These are phyloP conservation scores for Purpureocillium lavendulum DNA, from an alignment of 2,329 filamentous ascomycete genomes.

Conservation along the genomic window DNA sequence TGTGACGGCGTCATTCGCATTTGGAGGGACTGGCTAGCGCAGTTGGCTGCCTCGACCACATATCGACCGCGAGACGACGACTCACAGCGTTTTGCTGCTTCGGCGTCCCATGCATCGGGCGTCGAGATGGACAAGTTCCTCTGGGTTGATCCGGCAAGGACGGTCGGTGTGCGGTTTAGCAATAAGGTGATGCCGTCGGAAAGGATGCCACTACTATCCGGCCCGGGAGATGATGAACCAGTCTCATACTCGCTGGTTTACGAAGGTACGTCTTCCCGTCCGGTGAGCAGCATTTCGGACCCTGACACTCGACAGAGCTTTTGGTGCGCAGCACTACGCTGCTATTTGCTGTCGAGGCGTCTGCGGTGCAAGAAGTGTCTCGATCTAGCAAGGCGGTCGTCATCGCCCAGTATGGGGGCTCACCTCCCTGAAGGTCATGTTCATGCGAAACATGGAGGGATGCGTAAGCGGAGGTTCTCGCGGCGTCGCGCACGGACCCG, in stretches of 20 bases:
- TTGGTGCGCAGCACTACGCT: conserved; percentile 56
- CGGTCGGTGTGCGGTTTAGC: conserved; percentile 61
- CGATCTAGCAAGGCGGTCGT: conserved; percentile 59
- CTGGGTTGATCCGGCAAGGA: conserved; percentile 57
- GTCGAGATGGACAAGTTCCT: conserved; percentile 34
- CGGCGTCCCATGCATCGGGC: background rate
- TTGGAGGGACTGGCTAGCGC: conserved; percentile 63
- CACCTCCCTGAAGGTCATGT: background rate
- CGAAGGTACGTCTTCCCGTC: conserved; percentile 44
- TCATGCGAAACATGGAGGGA: background rate
- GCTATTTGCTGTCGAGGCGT: conserved; percentile 57
- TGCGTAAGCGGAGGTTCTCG: background rate
- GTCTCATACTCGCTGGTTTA: conserved; percentile 65
- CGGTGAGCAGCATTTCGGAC: background rate
- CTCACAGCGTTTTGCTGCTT: too few species aligned
- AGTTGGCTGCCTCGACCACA: conserved; percentile 17
- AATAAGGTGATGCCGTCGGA: conserved; percentile 33
- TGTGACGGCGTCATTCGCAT: conserved; percentile 62
- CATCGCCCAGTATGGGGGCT: conserved; percentile 32
- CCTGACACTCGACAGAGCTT: conserved; percentile 44
- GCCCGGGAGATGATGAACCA: conserved; percentile 53
- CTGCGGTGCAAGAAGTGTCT: conserved; percentile 49
- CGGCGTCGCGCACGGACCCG: too few species aligned
- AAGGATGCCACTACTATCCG: conserved; percentile 45
- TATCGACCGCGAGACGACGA: conserved; percentile 1